Evolutionary conservation across 495 filamentous ascomycete species (phyloP).

Genomic region (Penicillium diatomitis): DNA sequence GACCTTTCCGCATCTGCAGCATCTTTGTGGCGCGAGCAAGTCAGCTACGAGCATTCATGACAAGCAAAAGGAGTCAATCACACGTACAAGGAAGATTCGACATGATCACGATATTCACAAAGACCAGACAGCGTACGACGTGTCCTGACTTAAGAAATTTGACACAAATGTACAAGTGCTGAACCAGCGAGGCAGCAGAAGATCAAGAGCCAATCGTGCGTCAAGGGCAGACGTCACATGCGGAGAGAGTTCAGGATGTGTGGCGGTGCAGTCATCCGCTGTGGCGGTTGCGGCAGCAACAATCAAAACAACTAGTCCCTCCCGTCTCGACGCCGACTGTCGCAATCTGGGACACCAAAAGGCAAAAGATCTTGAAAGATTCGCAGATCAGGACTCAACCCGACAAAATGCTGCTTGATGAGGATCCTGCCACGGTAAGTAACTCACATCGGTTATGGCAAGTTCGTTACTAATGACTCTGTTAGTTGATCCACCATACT

Average conservation of each 20-base stretch:
- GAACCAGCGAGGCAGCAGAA: slow-evolving; percentile 1
- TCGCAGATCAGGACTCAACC: background rate
- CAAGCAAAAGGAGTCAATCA: slow-evolving; percentile 3
- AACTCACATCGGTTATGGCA: background rate
- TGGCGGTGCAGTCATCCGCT: slow-evolving; percentile 32
- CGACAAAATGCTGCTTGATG: slow-evolving; percentile 86
- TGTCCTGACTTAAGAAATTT: background rate
- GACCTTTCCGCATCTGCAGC: slow-evolving; percentile 96
- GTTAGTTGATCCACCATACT: slow-evolving; percentile 79
- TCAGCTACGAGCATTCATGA: slow-evolving; percentile 11
- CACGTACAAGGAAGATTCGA: slow-evolving; percentile 66
- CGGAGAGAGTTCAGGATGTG: slow-evolving; percentile 22
- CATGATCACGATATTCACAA: slow-evolving; percentile 28
- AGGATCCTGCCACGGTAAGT: slow-evolving; percentile 76
- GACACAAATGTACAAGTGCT: slow-evolving; percentile 1
- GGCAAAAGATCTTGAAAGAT: too few relatives aligned
- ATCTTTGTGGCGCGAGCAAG: slow-evolving; percentile 45
- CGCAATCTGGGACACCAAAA: too few relatives aligned
- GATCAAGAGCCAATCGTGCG: background rate
- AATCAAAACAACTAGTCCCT: slow-evolving; percentile 15
- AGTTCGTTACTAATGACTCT: slow-evolving; percentile 11
- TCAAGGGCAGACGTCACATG: slow-evolving; percentile 25
- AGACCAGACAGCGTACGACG: background rate
- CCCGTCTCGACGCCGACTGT: background rate
- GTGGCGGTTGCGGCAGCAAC: slow-evolving; percentile 46